Evolutionary conservation across 495 filamentous ascomycete genomes (phyloP), one percentile per base, ranked within the genome.

Genomic region (Penicillium angulare): DNA sequence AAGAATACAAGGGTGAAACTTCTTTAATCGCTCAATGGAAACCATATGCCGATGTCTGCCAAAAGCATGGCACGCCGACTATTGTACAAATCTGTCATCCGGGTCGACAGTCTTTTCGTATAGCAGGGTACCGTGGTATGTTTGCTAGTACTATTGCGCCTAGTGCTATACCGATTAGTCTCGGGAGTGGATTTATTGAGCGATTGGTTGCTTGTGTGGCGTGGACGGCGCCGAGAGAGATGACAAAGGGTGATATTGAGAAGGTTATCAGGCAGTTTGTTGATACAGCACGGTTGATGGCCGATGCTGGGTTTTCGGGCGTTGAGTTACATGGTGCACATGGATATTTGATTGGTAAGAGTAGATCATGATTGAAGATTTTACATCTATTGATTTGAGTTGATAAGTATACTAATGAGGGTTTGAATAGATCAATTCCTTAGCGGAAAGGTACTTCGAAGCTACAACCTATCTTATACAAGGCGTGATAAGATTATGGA

Each of bases 61-160:
- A 81, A 48, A 60, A 70, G 16, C 59, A 74, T 36, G 74, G 71
- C 20, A 74, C 79, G 2, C 75, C 79, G 0, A 55, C 69, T 8
- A 66, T 86, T 23, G 71, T 82, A 2, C 81, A 86, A 52, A 56
- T 85, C 47, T 76, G 72, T 56, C 83, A 86, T 47, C 79, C 81
- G 0, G 82, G 81, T 2, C 72, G 81, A 0, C 82, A 86, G 52
- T 79, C 76, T 0, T 70, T 72, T 6, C 60, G 69, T 1, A 60
- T 65, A 5, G 68, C 75, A 0, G 81, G 81, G 1, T 55, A 60
- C 6, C 66, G 79, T 17, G 63, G 73, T 0, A 49, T 80, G 23
- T 75, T 79, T 24, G 66, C 62, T 0, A 63, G 71, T 21, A 66
- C 74, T 0, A 63, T 83, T 24, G 77, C 76, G 4, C 75, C 77